Percentiles rank a stretch among this genome's conserved stretches.
Evolutionary conservation across 331 rosid species (phyloP).

Genomic region (Stylosanthes scabra): DNA sequence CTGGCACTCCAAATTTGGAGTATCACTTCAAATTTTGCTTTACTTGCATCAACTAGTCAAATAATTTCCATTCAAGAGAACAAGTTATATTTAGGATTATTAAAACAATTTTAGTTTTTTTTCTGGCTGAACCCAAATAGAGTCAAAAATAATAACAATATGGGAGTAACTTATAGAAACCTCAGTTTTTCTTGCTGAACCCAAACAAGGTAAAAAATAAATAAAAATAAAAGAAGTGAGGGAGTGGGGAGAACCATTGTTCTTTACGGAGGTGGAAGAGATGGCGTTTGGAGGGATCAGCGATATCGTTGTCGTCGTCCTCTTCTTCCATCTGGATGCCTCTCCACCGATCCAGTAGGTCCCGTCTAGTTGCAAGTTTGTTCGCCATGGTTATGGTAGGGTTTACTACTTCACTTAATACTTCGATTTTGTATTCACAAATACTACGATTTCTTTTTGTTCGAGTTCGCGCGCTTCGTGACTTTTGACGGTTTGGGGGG

Average conservation of each 20-base stretch:
- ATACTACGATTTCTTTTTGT: neutral
- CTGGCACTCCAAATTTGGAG: constrained; percentile 4
- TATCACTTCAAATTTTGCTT: constrained; percentile 14
- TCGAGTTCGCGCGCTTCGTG: constrained; percentile 28
- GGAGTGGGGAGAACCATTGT: constrained; percentile 58
- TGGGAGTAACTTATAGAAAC: constrained; percentile 12
- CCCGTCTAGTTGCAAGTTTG: constrained; percentile 51
- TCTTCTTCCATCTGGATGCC: constrained; percentile 74
- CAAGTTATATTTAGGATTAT: neutral
- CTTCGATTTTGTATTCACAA: neutral
- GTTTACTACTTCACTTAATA: constrained; percentile 14
- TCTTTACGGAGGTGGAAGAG: constrained; percentile 76
- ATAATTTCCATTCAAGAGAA: neutral
- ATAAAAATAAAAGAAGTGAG: neutral
- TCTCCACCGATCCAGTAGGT: constrained; percentile 80
- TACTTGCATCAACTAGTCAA: constrained; percentile 18
- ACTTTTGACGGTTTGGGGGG: too few relatives aligned
- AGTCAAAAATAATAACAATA: neutral
- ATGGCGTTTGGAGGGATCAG: constrained; percentile 51
- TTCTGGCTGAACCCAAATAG: too few relatives aligned
- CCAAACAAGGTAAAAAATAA: neutral
- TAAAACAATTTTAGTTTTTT: neutral
- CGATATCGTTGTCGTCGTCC: constrained; percentile 46
- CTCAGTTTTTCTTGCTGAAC: neutral
- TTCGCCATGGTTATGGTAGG: constrained; percentile 50